These are phyloP conservation scores for Coemansia sp. DNA, from an alignment of 192 early-diverging fungal species.

Conservation along the genomic window DNA sequence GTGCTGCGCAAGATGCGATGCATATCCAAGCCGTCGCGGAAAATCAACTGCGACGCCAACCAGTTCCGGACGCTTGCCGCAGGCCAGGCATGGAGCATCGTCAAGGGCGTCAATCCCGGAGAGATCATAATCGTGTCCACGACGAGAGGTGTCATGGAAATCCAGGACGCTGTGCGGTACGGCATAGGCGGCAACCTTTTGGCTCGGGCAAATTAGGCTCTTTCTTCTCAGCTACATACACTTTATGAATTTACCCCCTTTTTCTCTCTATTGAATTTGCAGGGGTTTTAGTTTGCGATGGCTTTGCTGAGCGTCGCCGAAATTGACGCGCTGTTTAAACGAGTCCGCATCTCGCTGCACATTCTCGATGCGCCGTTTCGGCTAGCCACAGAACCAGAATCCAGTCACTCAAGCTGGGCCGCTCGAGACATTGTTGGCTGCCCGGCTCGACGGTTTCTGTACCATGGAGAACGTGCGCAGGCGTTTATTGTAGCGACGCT, in stretches of 20 bases:
- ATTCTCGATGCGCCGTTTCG: conserved; percentile 20
- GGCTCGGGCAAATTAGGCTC: conserved; percentile 58
- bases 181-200: conserved; percentile 87
- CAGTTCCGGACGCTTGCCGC: conserved; percentile 78
- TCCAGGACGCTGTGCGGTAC: conserved; percentile 85
- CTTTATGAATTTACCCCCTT: not conserved
- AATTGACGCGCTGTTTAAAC: conserved; percentile 40
- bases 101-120: conserved; percentile 82
- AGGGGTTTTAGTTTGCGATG: not conserved
- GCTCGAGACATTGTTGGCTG: conserved; percentile 23
- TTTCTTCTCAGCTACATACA: not conserved
- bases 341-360: conserved; percentile 31
- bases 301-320: conserved; percentile 1
- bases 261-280: conserved; percentile 1
- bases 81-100: conserved; percentile 70
- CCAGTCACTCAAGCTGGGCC: conserved; percentile 8
- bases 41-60: conserved; percentile 74
- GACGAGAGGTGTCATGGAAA: conserved; percentile 77
- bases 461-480: conserved; percentile 30
- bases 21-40: conserved; percentile 84
- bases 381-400: not conserved
- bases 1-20: conserved; percentile 75
- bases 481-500: conserved; percentile 34
- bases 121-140: conserved; percentile 88
- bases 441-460: conserved; percentile 22